Conservation (phyloP, 352 stramenopile species). For the Phytopythium mirpurense region DNA sequence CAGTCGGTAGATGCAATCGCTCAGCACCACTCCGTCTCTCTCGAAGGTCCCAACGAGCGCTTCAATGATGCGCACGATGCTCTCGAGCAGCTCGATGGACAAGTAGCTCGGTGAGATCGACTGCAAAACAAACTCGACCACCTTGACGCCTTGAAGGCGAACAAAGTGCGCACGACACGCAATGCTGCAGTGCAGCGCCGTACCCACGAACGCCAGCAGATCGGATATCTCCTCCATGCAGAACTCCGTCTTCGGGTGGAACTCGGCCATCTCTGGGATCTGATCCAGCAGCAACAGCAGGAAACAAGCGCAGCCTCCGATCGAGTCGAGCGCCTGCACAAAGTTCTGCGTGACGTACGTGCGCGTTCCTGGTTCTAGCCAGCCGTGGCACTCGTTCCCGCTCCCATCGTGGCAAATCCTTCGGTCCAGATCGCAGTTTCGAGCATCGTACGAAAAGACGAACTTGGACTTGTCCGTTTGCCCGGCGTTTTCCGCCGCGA, state of each 20-base stretch:
- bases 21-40: slow-evolving; percentile 21
- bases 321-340: slow-evolving; percentile 51
- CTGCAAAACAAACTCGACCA: slow-evolving; percentile 72
- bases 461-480: slow-evolving; percentile 75
- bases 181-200: slow-evolving; percentile 48
- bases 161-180: slow-evolving; percentile 72
- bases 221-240: slow-evolving; percentile 61
- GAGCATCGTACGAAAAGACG: slow-evolving; percentile 74
- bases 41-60: slow-evolving; percentile 37
- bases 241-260: slow-evolving; percentile 67
- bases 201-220: slow-evolving; percentile 53
- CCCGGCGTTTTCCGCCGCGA: slow-evolving; percentile 55
- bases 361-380: slow-evolving; percentile 62
- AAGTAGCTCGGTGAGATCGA: slow-evolving; percentile 72
- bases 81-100: slow-evolving; percentile 50
- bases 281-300: slow-evolving; percentile 69
- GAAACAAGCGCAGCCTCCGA: slow-evolving; percentile 70
- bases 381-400: slow-evolving; percentile 68
- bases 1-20: slow-evolving; percentile 54
- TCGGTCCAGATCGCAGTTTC: slow-evolving; percentile 51
- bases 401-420: slow-evolving; percentile 68
- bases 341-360: slow-evolving; percentile 58
- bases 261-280: slow-evolving; percentile 73
- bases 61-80: slow-evolving; percentile 58
- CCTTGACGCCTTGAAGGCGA: slow-evolving; percentile 58